Conservation (phyloP, 805 yeast species). For the Candida adriatica region DNA sequence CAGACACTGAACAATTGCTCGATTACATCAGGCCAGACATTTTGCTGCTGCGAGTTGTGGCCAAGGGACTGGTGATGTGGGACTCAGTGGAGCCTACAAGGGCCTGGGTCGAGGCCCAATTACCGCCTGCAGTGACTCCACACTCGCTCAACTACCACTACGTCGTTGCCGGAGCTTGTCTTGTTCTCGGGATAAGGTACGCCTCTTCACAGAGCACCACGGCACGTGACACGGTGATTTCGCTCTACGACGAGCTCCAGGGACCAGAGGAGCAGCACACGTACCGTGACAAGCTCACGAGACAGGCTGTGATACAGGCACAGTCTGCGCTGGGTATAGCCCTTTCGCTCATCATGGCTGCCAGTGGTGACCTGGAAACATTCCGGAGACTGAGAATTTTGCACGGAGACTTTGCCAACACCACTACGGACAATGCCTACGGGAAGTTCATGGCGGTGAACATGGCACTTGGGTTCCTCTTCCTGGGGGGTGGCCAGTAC, state of each 20-base stretch:
- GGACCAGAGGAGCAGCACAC: slow-evolving; percentile 27
- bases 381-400: slow-evolving; percentile 66
- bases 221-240: slow-evolving; percentile 50
- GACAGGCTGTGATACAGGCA: slow-evolving; percentile 44
- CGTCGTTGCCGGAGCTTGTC: slow-evolving; percentile 65
- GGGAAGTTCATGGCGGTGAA: slow-evolving; percentile 75
- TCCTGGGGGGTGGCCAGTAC: slow-evolving; percentile 89
- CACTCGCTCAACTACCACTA: slow-evolving; percentile 54
- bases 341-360: slow-evolving; percentile 74
- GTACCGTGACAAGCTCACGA: slow-evolving; percentile 54
- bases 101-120: slow-evolving; percentile 29
- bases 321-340: slow-evolving; percentile 59
- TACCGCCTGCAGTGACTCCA: slow-evolving; percentile 39
- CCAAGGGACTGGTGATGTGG: slow-evolving; percentile 24
- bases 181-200: slow-evolving; percentile 66
- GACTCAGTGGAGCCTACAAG: slow-evolving; percentile 11
- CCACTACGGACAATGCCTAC: slow-evolving; percentile 31
- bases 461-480: slow-evolving; percentile 80
- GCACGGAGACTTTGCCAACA: slow-evolving; percentile 38
- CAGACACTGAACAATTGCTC: slow-evolving; percentile 49
- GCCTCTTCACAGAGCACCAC: slow-evolving; percentile 59
- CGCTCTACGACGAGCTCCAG: slow-evolving; percentile 26
- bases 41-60: slow-evolving; percentile 55
- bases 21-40: slow-evolving; percentile 74
- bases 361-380: slow-evolving; percentile 79